Percentiles rank a stretch among this genome's conserved stretches.
These are phyloP conservation scores for Globisporangium acanthophoron DNA, from an alignment of 352 stramenopile genomes.

Conservation along the genomic window DNA sequence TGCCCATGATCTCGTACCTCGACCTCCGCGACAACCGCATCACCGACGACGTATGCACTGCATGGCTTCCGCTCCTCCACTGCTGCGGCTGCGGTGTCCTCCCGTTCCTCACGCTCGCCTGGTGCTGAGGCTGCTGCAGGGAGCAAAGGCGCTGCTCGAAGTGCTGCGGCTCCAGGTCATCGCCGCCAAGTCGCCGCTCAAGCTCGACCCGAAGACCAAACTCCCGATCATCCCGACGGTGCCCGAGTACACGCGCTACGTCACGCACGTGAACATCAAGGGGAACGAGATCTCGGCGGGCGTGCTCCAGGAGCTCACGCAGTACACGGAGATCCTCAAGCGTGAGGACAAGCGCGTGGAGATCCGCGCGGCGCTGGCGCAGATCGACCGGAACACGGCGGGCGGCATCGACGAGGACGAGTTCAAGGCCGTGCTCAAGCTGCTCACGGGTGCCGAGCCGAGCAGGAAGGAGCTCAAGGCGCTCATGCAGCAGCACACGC, in stretches of 20 bases:
- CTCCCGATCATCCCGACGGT: conserved; percentile 33
- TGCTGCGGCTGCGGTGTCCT: not conserved
- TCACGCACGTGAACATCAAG: conserved; percentile 72
- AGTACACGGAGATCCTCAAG: conserved; percentile 71
- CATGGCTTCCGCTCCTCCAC: not conserved
- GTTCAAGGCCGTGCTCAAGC: conserved; percentile 71
- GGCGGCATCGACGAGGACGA: conserved; percentile 72
- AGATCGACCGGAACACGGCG: conserved; percentile 56
- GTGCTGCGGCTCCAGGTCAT: conserved; percentile 79
- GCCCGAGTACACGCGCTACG: conserved; percentile 59
- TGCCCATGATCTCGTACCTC: conserved; percentile 70
- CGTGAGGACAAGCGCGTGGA: conserved; percentile 76
- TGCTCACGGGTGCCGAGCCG: conserved; percentile 61
- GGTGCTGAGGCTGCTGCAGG: conserved; percentile 22
- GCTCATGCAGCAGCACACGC: conserved; percentile 54
- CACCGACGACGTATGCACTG: conserved; percentile 53
- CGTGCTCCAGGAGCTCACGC: conserved; percentile 58
- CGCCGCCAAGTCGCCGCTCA: conserved; percentile 48
- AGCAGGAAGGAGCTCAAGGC: conserved; percentile 70
- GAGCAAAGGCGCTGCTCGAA: conserved; percentile 62
- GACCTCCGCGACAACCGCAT: conserved; percentile 79
- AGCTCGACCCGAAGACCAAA: conserved; percentile 45
- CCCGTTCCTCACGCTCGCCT: not conserved
- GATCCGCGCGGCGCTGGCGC: conserved; percentile 61
- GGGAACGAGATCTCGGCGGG: conserved; percentile 66